Evolutionary conservation across 768 basidiomycete genomes (phyloP).

Genomic region (Crepidotus variabilis): DNA sequence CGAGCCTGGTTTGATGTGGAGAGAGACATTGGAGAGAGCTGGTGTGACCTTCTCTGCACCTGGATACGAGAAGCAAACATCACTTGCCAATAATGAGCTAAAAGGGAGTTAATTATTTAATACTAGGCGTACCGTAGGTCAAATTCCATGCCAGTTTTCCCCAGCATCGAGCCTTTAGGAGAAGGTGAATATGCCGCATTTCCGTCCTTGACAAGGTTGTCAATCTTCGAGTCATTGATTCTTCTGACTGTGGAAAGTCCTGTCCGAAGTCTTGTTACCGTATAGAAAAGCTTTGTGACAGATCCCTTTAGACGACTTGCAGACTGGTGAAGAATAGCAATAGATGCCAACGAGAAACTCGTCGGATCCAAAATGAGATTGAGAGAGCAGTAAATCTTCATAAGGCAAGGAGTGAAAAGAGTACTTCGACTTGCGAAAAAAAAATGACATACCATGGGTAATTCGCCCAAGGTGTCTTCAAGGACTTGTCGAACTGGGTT

Average conservation of each 20-base stretch:
- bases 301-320: constrained; percentile 24
- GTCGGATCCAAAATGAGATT: constrained; percentile 27
- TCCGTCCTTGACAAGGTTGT: constrained; percentile 25
- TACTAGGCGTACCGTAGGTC: constrained; percentile 14
- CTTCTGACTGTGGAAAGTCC: constrained; percentile 25
- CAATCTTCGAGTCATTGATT: constrained; percentile 23
- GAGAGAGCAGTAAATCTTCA: constrained; percentile 33
- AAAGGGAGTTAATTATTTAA: no score
- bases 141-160: constrained; percentile 20
- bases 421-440: background rate
- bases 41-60: constrained; percentile 29
- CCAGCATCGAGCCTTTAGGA: background rate
- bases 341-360: constrained; percentile 32
- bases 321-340: constrained; percentile 38
- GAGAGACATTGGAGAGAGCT: constrained; percentile 35
- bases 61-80: constrained; percentile 53
- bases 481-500: background rate
- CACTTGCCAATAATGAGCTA: constrained; percentile 22
- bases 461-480: background rate
- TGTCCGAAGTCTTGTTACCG: constrained; percentile 17
- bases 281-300: constrained; percentile 16
- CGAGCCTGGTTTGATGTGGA: constrained; percentile 39
- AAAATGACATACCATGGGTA: background rate
- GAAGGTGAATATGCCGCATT: constrained; percentile 18
- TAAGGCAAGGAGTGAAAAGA: background rate